Evolutionary conservation across 2,329 filamentous ascomycete species (phyloP).

Genomic region (Cercospora sesami): DNA sequence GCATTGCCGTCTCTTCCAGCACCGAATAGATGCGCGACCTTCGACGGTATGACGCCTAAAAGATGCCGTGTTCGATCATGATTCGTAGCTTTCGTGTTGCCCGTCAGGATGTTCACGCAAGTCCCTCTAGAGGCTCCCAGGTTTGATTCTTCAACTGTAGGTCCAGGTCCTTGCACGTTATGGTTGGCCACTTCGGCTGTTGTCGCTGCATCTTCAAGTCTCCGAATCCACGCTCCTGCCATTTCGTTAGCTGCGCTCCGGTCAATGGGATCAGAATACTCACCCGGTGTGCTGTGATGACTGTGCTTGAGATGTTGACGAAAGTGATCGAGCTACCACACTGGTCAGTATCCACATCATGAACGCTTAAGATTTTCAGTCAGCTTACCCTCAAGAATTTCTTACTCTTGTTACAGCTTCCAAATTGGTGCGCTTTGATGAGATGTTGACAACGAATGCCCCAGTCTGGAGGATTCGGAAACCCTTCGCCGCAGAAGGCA

Average conservation of each 20-base stretch:
- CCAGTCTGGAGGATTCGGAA: conserved; percentile 12
- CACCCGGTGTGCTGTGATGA: conserved; percentile 1
- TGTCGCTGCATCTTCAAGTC: neutral
- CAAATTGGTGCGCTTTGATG: conserved; percentile 6
- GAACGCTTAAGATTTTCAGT: neutral
- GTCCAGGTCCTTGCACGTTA: neutral
- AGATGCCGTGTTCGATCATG: neutral
- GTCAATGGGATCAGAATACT: neutral
- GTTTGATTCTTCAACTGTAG: neutral
- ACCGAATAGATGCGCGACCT: neutral
- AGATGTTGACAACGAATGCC: conserved; percentile 10
- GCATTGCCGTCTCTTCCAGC: neutral
- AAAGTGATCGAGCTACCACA: conserved; percentile 1
- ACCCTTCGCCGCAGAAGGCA: conserved; percentile 6
- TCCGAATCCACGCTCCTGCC: neutral
- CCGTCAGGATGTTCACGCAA: neutral
- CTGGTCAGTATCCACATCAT: neutral
- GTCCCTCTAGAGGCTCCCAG: neutral
- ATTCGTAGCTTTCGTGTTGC: neutral
- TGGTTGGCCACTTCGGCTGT: neutral
- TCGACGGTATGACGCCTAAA: neutral
- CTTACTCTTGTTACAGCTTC: conserved; percentile 9
- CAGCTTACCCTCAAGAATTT: neutral
- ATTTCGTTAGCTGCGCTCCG: neutral
- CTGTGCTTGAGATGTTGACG: conserved; percentile 5